These are phyloP conservation scores for Leccinum ochraceum DNA, from an alignment of 768 basidiomycete genomes.

Conservation along the genomic window DNA sequence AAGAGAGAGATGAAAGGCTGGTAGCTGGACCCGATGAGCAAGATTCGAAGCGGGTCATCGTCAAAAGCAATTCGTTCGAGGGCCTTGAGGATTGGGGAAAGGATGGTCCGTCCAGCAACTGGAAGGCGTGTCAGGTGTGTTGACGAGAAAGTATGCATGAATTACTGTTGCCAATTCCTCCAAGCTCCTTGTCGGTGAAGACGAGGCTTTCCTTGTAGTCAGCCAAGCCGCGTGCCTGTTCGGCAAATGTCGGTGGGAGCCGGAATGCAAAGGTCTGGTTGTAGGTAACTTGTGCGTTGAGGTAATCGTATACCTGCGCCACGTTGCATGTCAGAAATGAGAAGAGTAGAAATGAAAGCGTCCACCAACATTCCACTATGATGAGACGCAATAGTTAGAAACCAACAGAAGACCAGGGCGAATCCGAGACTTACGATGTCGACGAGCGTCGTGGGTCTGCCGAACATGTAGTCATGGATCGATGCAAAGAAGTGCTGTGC, in stretches of 20 bases:
- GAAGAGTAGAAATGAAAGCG: not conserved
- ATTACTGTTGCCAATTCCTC: slow-evolving; percentile 77
- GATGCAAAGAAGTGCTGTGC: slow-evolving; percentile 64
- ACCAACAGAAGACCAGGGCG: not conserved
- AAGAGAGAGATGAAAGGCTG: slow-evolving; percentile 88
- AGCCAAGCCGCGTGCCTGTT: slow-evolving; percentile 70
- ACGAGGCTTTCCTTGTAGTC: slow-evolving; percentile 78
- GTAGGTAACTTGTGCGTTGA: slow-evolving; percentile 75
- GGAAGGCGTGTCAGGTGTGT: not conserved
- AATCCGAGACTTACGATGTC: slow-evolving; percentile 55
- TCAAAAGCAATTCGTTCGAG: slow-evolving; percentile 79
- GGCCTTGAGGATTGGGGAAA: slow-evolving; percentile 68
- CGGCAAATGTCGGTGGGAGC: slow-evolving; percentile 66
- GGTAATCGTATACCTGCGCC: slow-evolving; percentile 69
- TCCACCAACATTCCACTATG: slow-evolving; percentile 71
- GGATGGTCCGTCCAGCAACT: slow-evolving; percentile 82
- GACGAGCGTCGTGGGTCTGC: slow-evolving; percentile 58
- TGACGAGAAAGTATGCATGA: not conserved
- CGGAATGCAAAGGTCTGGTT: slow-evolving; percentile 80
- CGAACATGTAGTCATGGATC: slow-evolving; percentile 70
- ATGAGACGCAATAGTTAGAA: slow-evolving; percentile 18
- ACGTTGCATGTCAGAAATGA: slow-evolving; percentile 15
- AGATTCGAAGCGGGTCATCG: slow-evolving; percentile 74
- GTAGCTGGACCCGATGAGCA: slow-evolving; percentile 78
- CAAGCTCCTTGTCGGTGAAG: slow-evolving; percentile 63